phyloP scores from a whole-genome alignment of 2,329 filamentous ascomycete species.

The Trichoderma asperellum region DNA sequence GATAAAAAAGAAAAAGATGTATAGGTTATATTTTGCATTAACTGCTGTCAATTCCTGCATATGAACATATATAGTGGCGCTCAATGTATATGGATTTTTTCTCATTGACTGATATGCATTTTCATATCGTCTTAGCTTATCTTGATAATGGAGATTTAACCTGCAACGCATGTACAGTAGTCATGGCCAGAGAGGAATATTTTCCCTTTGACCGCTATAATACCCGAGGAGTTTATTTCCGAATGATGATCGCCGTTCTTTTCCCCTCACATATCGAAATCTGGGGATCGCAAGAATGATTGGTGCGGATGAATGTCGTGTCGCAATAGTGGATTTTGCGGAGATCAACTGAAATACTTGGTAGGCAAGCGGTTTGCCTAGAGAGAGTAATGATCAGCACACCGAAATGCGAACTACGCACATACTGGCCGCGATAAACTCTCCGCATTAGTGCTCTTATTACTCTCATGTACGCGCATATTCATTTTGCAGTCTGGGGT shows the following conservation, averaged over 20 bases:
- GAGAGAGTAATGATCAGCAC: not conserved
- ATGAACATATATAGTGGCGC: not conserved
- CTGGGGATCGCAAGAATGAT: not conserved
- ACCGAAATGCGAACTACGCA: not conserved
- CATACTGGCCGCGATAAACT: not conserved
- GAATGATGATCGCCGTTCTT: not conserved
- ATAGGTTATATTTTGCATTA: not conserved
- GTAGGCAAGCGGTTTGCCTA: not conserved
- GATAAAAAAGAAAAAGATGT: not conserved
- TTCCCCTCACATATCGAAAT: not conserved
- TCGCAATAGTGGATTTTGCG: constrained; percentile 10
- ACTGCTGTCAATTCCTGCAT: not conserved
- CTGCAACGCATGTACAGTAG: not conserved
- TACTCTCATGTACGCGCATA: not conserved
- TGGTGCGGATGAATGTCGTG: constrained; percentile 5
- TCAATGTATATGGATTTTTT: not conserved
- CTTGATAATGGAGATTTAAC: not conserved
- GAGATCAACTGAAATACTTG: not conserved
- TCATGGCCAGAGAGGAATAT: not conserved
- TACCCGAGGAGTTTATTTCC: not conserved
- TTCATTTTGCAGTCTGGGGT: not conserved
- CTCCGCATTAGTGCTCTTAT: not conserved
- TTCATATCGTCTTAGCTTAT: not conserved
- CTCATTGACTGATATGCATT: not conserved
- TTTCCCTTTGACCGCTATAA: not conserved